Evolutionary conservation across 805 yeast genomes (phyloP).

Genomic region (Metschnikowia kunwiensis): DNA sequence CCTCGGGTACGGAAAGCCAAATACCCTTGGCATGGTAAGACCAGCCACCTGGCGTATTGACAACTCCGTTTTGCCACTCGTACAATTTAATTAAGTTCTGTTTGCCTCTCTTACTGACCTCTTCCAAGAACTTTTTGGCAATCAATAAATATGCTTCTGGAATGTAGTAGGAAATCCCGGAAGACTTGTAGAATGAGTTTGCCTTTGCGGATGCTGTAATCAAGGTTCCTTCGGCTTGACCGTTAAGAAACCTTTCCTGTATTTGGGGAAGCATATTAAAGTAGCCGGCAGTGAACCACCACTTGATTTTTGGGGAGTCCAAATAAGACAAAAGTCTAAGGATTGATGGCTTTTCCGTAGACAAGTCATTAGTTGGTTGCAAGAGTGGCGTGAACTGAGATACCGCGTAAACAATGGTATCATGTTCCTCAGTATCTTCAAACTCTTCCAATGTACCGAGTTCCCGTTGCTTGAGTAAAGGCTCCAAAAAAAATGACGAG

Average conservation of each 20-base stretch:
- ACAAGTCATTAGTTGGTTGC: slow-evolving; percentile 49
- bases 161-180: slow-evolving; percentile 74
- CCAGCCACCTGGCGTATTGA: slow-evolving; percentile 85
- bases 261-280: slow-evolving; percentile 85
- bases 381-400: slow-evolving; percentile 88
- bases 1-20: slow-evolving; percentile 69
- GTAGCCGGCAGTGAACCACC: slow-evolving; percentile 96
- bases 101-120: slow-evolving; percentile 42
- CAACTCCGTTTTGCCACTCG: slow-evolving; percentile 89
- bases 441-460: slow-evolving; percentile 31
- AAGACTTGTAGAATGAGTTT: slow-evolving; percentile 84
- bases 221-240: slow-evolving; percentile 62
- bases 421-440: slow-evolving; percentile 34
- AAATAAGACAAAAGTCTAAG: slow-evolving; percentile 56
- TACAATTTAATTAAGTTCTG: slow-evolving; percentile 49
- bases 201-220: slow-evolving; percentile 91
- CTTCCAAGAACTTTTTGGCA: slow-evolving; percentile 63
- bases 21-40: slow-evolving; percentile 97
- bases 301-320: slow-evolving; percentile 53
- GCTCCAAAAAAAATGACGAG: slow-evolving; percentile 53
- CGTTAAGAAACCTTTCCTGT: slow-evolving; percentile 52
- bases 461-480: slow-evolving; percentile 51
- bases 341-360: slow-evolving; percentile 80
- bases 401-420: slow-evolving; percentile 81
- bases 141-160: slow-evolving; percentile 85